These are phyloP conservation scores for Corchorus olitorius DNA, from an alignment of 345 rosid species.

Conservation along the genomic window DNA sequence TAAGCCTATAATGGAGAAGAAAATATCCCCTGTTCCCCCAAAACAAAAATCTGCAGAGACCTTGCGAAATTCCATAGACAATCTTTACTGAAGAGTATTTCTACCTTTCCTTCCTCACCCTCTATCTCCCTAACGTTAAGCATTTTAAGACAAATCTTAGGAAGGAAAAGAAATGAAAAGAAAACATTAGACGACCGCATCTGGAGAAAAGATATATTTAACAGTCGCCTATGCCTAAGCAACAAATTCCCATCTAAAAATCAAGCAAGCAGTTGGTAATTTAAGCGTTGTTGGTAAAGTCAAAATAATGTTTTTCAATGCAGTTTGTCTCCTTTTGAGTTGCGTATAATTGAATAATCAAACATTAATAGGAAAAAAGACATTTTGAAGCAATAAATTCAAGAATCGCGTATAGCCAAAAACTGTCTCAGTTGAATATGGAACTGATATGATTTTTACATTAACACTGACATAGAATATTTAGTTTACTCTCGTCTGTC, in stretches of 20 bases:
- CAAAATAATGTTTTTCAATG: too few species aligned
- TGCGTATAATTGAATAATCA: too few species aligned
- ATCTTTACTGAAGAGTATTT: not conserved
- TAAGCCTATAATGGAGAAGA: not conserved
- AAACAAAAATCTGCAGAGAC: not conserved
- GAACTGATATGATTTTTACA: too few species aligned
- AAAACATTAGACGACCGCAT: not conserved
- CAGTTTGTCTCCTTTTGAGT: too few species aligned
- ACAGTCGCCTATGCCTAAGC: not conserved
- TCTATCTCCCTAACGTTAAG: not conserved
- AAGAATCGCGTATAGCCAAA: too few species aligned
- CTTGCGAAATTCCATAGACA: not conserved
- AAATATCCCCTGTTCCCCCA: not conserved
- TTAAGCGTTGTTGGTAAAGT: not conserved
- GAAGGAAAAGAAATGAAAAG: not conserved
- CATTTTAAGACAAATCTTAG: too few species aligned
- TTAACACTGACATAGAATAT: too few species aligned
- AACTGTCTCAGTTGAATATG: too few species aligned
- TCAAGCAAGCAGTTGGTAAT: not conserved
- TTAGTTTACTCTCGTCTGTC: too few species aligned
- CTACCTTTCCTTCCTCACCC: not conserved
- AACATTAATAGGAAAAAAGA: too few species aligned
- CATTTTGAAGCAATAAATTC: too few species aligned
- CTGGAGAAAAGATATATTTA: not conserved
- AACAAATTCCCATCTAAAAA: slow-evolving; percentile 8